Base-by-base conservation (phyloP, 2,329 filamentous ascomycete genomes). In the Colletotrichum liaoningense region DNA sequence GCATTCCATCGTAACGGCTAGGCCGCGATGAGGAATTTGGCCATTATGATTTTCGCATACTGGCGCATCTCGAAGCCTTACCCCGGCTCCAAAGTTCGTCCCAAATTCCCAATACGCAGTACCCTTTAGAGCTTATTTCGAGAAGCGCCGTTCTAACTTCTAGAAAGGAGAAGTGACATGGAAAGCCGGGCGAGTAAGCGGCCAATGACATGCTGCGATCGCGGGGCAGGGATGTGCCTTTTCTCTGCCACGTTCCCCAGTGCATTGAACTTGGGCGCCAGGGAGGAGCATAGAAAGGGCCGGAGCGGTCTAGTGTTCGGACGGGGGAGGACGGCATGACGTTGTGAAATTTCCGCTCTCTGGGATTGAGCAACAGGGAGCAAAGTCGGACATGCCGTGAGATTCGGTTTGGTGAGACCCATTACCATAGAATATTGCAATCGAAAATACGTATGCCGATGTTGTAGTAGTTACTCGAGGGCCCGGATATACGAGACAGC, bases 271-370 rank as follows among this genome's bases (percentile, higher is more conserved):
- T 59, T 49, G 35, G 58, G 38, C 16, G 49, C 64, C n/a, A 72
- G 64, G 69, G 69, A 68, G 57, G 16, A 59, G n/a, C 2, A 19
- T 33, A 64, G 63, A 64, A 4, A 46, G 33, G 28, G 30, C 28
- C 24, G 16, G 42, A 33, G 24, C 30, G 58, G 64, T 28, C 58
- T 42, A 60, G 59, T 62, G 59, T 59, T 46, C 22, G 22, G 67
- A 49, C 33, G 59, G 70, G 46, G 35, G 55, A 65, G 67, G 55
- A 38, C 55, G 67, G 67, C 67, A 73, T 66, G 67, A 73, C 71
- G 71, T 73, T 62, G 67, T 63, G 60, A 70, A 73, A 73, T 70
- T 70, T 73, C 71, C 71, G 60, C 49, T 14, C 63, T 38, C 46
- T 49, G 30, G 33, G 33, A 24, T 65, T 57, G 33, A 63, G 35